phyloP scores from a whole-genome alignment of 73 alveolate genomes.

The Uronychia binucleata region DNA sequence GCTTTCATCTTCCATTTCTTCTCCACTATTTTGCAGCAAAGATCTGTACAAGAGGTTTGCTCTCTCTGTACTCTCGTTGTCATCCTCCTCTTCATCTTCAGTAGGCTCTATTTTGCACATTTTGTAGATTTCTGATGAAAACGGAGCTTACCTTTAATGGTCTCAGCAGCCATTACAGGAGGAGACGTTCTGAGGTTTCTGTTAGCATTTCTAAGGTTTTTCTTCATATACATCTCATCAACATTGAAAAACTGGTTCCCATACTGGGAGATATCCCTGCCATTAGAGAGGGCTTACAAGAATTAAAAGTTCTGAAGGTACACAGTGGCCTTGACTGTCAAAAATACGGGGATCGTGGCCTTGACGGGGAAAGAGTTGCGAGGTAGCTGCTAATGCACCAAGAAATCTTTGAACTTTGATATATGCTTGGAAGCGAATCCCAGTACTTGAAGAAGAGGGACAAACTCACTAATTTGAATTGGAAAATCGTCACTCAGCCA shows the following conservation, averaged over 20 bases:
- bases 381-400: slow-evolving; percentile 28
- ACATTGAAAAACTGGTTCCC: not conserved
- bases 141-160: not conserved
- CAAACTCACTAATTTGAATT: slow-evolving; percentile 32
- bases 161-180: not conserved
- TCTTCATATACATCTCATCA: not conserved
- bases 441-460: slow-evolving; percentile 58
- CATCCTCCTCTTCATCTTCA: not conserved
- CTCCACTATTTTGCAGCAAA: not conserved
- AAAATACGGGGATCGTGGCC: slow-evolving; percentile 47
- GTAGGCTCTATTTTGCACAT: not conserved
- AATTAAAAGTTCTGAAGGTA: not conserved
- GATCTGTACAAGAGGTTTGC: not conserved
- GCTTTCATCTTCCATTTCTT: not conserved
- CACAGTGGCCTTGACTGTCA: slow-evolving; percentile 43
- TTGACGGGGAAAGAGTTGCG: slow-evolving; percentile 41
- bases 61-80: not conserved
- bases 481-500: slow-evolving; percentile 61
- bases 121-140: not conserved
- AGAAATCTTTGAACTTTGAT: slow-evolving; percentile 42
- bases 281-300: not conserved
- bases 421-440: slow-evolving; percentile 49
- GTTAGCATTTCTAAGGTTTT: not conserved
- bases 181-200: not conserved
- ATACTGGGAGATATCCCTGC: not conserved